These are phyloP conservation scores for Escallonia rubra DNA, from an alignment of 129 eudicot species.

Conservation along the genomic window DNA sequence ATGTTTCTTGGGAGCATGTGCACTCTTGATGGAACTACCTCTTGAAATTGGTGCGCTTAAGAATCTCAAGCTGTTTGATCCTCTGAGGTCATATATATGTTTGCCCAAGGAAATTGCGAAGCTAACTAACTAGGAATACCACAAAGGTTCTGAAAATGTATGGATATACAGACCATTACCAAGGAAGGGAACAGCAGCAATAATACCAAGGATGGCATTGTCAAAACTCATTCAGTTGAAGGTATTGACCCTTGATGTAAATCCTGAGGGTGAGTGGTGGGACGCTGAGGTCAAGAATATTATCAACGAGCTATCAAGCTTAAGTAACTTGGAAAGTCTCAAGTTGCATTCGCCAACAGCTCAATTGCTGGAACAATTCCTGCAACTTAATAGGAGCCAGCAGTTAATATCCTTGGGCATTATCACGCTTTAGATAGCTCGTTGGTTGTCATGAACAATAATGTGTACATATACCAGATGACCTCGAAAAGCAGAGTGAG, in stretches of 20 bases:
- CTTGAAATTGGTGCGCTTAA: slow-evolving; percentile 25
- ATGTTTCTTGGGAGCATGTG: slow-evolving; percentile 21
- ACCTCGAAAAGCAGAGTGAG: slow-evolving; percentile 15
- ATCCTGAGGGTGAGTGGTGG: slow-evolving; percentile 31
- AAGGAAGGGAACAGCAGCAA: slow-evolving; percentile 5
- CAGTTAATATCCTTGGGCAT: neutral
- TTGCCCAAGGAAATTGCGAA: slow-evolving; percentile 23
- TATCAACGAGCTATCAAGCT: slow-evolving; percentile 15
- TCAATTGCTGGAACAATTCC: slow-evolving; percentile 17
- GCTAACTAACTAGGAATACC: neutral
- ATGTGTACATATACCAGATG: slow-evolving; percentile 23
- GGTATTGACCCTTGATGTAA: slow-evolving; percentile 27
- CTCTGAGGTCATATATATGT: slow-evolving; percentile 25
- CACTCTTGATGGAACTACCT: slow-evolving; percentile 21
- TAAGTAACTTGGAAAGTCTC: slow-evolving; percentile 13
- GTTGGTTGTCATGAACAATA: slow-evolving; percentile 25
- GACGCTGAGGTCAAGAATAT: slow-evolving; percentile 21
- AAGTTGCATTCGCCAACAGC: slow-evolving; percentile 27
- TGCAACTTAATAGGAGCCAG: slow-evolving; percentile 18
- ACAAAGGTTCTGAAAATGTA: slow-evolving; percentile 21
- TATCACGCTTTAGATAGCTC: slow-evolving; percentile 22
- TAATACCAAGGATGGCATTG: slow-evolving; percentile 20
- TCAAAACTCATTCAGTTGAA: slow-evolving; percentile 24
- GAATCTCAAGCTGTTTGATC: slow-evolving; percentile 33
- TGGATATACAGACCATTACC: slow-evolving; percentile 10